Base-by-base conservation (phyloP, 257 asterid genomes). In the Solanum bukasovii region DNA sequence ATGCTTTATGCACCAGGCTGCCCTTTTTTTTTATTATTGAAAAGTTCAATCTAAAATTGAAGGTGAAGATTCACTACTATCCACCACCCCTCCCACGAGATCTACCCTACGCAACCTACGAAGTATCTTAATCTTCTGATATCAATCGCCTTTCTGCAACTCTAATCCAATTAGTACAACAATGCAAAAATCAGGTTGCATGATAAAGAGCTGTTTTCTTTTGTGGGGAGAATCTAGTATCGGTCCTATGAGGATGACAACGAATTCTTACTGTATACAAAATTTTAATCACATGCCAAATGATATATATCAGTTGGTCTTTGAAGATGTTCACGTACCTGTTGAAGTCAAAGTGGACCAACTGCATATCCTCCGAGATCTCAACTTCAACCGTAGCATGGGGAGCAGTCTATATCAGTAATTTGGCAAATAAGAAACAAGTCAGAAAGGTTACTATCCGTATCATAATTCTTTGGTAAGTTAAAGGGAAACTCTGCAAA, bases 331-430 rank as follows among this genome's bases (percentile, higher is more conserved):
- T 37, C 27, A 5, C 44, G 23, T 77, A 88, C 88, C 90, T 86
- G 84, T 65, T 67, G 77, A 88, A 88, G 84, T 88, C 84, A 63
- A 90, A 83, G 84, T 86, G 84, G n/a, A 90, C 92, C 88, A 86
- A 34, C 13, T 73, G 89, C 84, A 27, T 81, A 65, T 90, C 89
- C 88, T 88, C 89, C 34, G 88, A 86, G n/a, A 90, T 86, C 89
- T 90, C 90, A 86, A 88, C 83, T 83, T 88, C 90, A 72, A 90
- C 88, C 40, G 34, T 85, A 77, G 88, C 88, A 23, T 88, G 88
- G 72, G 84, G 23, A 37, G 49, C 73, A 4, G 90, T 88, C 92
- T 88, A 21, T 65, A 85, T 44, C 59, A 27, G 31, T 65, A 72
- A 40, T 79, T 59, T 56, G 75, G 9, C 13, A 77, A 83, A 72